Base-by-base conservation (phyloP, 257 asterid genomes). In the Solanum ossicruentum region DNA sequence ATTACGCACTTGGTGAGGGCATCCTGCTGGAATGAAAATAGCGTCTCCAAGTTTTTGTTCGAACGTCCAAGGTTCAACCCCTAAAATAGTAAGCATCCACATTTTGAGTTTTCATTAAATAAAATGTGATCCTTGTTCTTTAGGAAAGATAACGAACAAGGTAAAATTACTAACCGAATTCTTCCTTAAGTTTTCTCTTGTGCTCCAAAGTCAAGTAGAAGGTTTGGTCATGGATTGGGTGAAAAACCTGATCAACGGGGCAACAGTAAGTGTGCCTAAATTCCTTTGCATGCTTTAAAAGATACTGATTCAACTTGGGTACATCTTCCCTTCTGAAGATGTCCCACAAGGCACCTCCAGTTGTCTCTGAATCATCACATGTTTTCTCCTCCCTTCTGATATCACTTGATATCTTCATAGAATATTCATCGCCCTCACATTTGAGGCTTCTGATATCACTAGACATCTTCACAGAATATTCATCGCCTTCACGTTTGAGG, bases 1-100 rank as follows among this genome's bases (percentile, higher is more conserved):
- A 91, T 96, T 96, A 65, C 98, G 92, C 88, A 96, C 99, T 92
- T 96, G 99, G 84, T 96, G 99, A 66, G 99, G 99, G 79, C 99
- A 96, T 12, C 99, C 99, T 26, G 99, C 99, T 18, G 99, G 99
- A 81, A 96, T 94, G 85, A 96, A 94, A 71, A 96, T 97, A 5
- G 99, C 98, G 87, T 96, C 99, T 60, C 99, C 99, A 28, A 95
- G 91, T 83, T 86, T 89, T 85, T 96, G 98, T 85, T 93, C 97
- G 70, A 96, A 96, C 1, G 99, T 93, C 99, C 99, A 96, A 56
- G 99, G 94, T 87, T 95, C 99, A 66, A 96, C 61, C 81, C 98
- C 99, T 96, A 89, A 58, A 86, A 79, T 60, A 21, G 36, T 71
- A 82, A 36, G 61, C 71, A 28, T 12, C 7, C 12, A 71, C 57